phyloP scores from a whole-genome alignment of 176 grass and related monocot genomes.

The Chrysopogon serrulatus region DNA sequence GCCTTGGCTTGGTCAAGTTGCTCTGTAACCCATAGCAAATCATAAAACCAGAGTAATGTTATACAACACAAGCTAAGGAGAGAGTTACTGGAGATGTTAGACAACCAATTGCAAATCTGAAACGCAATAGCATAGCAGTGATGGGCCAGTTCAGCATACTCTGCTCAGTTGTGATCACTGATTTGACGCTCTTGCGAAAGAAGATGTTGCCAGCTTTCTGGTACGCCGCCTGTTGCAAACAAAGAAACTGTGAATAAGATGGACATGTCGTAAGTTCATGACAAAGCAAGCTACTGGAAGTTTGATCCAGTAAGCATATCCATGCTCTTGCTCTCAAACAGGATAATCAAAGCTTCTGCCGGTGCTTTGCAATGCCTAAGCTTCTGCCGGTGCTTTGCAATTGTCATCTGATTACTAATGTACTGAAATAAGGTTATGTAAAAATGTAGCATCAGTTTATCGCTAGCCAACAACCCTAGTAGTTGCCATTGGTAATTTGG shows the following conservation, averaged over 20 bases:
- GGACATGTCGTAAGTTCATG: not conserved
- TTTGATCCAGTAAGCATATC: not conserved
- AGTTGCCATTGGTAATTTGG: not conserved
- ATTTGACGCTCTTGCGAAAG: constrained; percentile 35
- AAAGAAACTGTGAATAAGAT: not conserved
- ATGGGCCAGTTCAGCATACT: not conserved
- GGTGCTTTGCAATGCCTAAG: not conserved
- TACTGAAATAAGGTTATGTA: not conserved
- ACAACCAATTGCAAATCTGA: no score
- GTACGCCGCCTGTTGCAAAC: constrained; percentile 20
- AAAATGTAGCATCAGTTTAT: not conserved
- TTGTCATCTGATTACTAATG: not conserved
- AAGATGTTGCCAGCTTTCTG: constrained; percentile 43
- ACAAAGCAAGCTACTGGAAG: not conserved
- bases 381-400: not conserved
- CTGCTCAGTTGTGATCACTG: constrained; percentile 16
- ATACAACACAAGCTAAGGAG: no score
- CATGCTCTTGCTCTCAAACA: not conserved
- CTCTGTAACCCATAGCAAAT: not conserved
- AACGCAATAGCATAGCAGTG: not conserved
- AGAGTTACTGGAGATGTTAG: not conserved
- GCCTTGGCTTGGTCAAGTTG: constrained; percentile 36
- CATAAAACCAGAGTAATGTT: not conserved
- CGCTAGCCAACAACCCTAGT: not conserved
- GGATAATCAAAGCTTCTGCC: not conserved